Percentiles rank a stretch among this genome's conserved stretches.
Conservation (phyloP, 345 rosid genomes). For the Aurinia saxatilis region DNA sequence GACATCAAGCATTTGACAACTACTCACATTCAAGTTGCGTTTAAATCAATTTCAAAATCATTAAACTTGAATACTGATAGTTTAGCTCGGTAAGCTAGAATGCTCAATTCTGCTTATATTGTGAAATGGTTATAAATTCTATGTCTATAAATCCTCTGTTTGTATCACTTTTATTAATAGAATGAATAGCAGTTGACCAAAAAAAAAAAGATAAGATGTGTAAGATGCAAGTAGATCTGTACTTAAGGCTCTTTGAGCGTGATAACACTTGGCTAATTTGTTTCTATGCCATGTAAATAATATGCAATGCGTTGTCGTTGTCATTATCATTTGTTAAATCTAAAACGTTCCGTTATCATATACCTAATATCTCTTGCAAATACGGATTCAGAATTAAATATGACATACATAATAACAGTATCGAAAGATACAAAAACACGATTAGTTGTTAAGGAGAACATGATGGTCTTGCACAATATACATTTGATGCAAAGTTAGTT, state of each 20-base stretch:
- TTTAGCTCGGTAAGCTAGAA: no score
- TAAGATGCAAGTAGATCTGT: neutral
- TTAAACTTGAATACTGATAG: no score
- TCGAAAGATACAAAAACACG: neutral
- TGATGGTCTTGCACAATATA: neutral
- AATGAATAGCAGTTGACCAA: no score
- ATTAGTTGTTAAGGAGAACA: constrained; percentile 3
- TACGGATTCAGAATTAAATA: neutral
- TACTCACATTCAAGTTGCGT: no score
- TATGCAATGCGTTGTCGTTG: constrained; percentile 15
- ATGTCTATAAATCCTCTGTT: no score
- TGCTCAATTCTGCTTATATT: no score
- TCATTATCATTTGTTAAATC: constrained; percentile 14
- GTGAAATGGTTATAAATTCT: no score
- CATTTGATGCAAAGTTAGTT: neutral
- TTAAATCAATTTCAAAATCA: no score
- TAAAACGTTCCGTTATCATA: neutral
- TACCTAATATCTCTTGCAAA: constrained; percentile 5
- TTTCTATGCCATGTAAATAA: neutral
- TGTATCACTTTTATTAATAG: no score
- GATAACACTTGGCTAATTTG: neutral
- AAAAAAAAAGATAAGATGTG: neutral
- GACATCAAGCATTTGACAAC: no score
- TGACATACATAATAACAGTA: neutral
- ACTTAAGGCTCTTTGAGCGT: neutral